Conservation (phyloP, 1,284 basidiomycete genomes). For the Testicularia cyperi region DNA sequence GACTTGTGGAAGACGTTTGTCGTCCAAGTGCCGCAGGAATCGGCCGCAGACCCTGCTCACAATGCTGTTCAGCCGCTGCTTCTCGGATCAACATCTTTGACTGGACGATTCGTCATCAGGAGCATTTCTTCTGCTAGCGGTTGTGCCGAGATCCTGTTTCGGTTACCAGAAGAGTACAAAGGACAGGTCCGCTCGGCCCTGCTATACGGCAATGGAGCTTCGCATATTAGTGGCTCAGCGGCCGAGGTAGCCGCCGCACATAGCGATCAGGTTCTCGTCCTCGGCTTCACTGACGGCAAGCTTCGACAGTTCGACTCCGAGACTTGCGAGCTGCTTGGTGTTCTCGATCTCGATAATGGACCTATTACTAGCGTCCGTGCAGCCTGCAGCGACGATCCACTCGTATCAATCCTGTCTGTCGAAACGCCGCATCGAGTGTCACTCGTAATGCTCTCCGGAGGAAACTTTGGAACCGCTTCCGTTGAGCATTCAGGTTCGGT, state of each 20-base stretch:
- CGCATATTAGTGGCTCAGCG: too few relatives aligned
- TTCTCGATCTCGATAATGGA: constrained; percentile 30
- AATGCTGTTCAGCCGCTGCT: too few relatives aligned
- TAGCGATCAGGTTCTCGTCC: too few relatives aligned
- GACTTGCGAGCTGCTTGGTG: constrained; percentile 14
- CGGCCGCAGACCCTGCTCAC: too few relatives aligned
- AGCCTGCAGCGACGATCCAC: constrained; percentile 14
- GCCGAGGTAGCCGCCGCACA: too few relatives aligned
- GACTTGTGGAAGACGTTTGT: too few relatives aligned
- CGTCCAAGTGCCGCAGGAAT: too few relatives aligned
- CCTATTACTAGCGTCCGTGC: constrained; percentile 8
- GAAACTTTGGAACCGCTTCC: constrained; percentile 1
- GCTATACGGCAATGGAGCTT: constrained; percentile 11
- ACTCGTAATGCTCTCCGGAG: constrained; percentile 12
- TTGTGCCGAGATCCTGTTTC: constrained; percentile 15
- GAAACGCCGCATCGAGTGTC: constrained; percentile 20
- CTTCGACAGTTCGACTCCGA: constrained; percentile 20
- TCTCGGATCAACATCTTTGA: too few relatives aligned
- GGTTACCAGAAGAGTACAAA: constrained; percentile 10
- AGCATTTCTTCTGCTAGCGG: too few relatives aligned
- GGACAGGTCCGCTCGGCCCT: constrained; percentile 23
- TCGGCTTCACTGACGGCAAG: constrained; percentile 28
- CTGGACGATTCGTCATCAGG: too few relatives aligned
- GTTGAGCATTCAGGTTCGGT: constrained; percentile 29
- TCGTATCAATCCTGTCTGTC: constrained; percentile 14